Evolutionary conservation across 805 yeast species (phyloP).

Genomic region (Yamadazyma tumulicola): DNA sequence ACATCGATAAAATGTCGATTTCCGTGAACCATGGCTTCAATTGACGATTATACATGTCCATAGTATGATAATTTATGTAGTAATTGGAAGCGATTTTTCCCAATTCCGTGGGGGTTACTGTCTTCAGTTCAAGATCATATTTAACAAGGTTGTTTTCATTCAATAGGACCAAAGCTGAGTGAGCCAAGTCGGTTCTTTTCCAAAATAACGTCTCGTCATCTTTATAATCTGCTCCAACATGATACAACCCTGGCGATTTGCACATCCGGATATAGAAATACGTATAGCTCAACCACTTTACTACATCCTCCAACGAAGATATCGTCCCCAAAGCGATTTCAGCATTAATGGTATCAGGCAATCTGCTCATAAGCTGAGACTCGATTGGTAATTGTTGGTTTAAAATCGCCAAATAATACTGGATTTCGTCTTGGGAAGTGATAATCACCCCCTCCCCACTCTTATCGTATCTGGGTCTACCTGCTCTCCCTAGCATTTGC

Average conservation of each 20-base stretch:
- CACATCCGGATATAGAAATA: constrained; percentile 79
- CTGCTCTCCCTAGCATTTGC: constrained; percentile 98
- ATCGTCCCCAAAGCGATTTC: constrained; percentile 78
- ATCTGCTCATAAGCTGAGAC: constrained; percentile 68
- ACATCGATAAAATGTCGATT: constrained; percentile 73
- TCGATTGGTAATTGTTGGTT: constrained; percentile 92
- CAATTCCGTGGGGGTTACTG: constrained; percentile 48
- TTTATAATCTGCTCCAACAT: constrained; percentile 63
- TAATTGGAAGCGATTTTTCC: constrained; percentile 86
- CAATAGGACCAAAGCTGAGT: constrained; percentile 68
- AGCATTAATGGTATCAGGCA: constrained; percentile 80
- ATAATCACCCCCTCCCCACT: constrained; percentile 93
- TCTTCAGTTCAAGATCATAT: constrained; percentile 51
- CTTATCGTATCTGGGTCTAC: constrained; percentile 90
- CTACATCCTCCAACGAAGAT: constrained; percentile 58
- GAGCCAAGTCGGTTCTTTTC: constrained; percentile 65
- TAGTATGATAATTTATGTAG: constrained; percentile 74
- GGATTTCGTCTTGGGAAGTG: constrained; percentile 80
- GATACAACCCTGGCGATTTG: constrained; percentile 67
- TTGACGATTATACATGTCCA: constrained; percentile 59
- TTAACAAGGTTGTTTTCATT: constrained; percentile 53
- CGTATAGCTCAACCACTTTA: constrained; percentile 75
- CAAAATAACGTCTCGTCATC: constrained; percentile 45
- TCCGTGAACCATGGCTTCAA: constrained; percentile 63
- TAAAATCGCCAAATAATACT: constrained; percentile 83